Evolutionary conservation across 2,329 filamentous ascomycete species (phyloP), one percentile per base, ranked within the genome.

Genomic region (Scopulariopsis brevicaulis): DNA sequence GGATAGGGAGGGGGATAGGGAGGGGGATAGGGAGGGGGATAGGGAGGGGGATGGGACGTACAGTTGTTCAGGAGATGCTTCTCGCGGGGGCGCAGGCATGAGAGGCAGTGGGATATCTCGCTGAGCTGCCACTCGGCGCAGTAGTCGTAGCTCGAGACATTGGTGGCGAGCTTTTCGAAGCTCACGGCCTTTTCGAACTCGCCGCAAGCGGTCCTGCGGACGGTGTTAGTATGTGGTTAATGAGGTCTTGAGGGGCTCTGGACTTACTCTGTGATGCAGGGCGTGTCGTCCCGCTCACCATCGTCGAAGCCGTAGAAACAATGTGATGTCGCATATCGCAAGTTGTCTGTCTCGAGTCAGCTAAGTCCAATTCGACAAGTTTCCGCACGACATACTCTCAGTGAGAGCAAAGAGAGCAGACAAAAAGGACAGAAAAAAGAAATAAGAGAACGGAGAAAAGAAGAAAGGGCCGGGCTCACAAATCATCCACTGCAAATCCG

Each of bases 261-360:
- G 2, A 53, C 55, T 63, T 69, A 84, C 81, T 70, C 73, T 50
- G 79, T 85, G 14, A 76, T 68, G 62, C 83, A 81, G 10, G 77
- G 80, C 12, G 69, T 77, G 58, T 71, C 68, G 1, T 67, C 67
- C 12, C 71, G 65, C 12, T 73, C 62, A 1, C 71, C 63, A 34
- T 72, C 68, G 0, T 76, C 76, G 6, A 68, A 66, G 2, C 77
- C 78, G 60, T 75, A 85, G 1, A 85, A 63, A 63, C 83, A 86
- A 63, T 77, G 76, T 1, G 77, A 78, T 1, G 78, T 62, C 6
- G 80, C 73, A 63, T 77, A 84, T 64, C 83, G 75, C 56, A 84
- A 62, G 62, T 85, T 85, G 62, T 84, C 81, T 84, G 46, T 12
- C 8, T 15, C 37, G 10, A 46, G 11, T 22, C 22, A 24, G n/a